These are phyloP conservation scores for Trichodelitschia bisporula DNA, from an alignment of 495 filamentous ascomycete species.

Conservation along the genomic window DNA sequence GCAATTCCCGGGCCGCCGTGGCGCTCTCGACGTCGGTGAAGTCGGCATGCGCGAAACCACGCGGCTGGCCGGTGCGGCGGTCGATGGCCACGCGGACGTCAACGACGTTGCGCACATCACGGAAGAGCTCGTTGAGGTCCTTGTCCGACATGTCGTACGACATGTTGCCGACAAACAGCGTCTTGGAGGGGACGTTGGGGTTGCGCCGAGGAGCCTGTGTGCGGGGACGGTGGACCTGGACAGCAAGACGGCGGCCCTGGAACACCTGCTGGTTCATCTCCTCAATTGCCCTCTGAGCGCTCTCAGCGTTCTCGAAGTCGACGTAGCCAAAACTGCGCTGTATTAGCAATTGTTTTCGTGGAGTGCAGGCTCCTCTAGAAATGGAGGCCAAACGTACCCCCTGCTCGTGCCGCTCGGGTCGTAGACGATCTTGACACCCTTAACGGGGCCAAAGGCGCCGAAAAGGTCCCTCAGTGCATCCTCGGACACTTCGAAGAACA, in stretches of 20 bases:
- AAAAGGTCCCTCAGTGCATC: constrained; percentile 15
- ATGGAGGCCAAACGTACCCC: constrained; percentile 29
- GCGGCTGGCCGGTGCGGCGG: constrained; percentile 58
- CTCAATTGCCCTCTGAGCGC: constrained; percentile 34
- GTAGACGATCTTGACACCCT: constrained; percentile 27
- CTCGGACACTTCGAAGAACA: constrained; percentile 49
- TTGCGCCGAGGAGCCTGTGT: background rate
- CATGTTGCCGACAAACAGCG: constrained; percentile 75
- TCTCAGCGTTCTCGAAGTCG: constrained; percentile 30
- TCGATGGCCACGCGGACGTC: constrained; percentile 85
- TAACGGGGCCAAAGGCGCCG: constrained; percentile 17
- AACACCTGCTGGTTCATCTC: constrained; percentile 43
- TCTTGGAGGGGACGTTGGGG: constrained; percentile 26
- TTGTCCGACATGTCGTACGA: constrained; percentile 71
- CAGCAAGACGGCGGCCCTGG: constrained; percentile 51
- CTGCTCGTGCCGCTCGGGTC: constrained; percentile 62
- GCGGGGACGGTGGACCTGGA: constrained; percentile 22
- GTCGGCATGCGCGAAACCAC: constrained; percentile 79
- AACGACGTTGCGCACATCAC: constrained; percentile 38
- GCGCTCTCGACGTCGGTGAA: constrained; percentile 46
- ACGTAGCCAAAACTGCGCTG: constrained; percentile 68
- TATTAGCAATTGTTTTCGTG: constrained; percentile 9
- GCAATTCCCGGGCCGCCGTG: constrained; percentile 24
- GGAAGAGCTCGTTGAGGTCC: constrained; percentile 66
- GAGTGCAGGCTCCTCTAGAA: background rate